phyloP scores from a whole-genome alignment of 2,329 filamentous ascomycete genomes.

The Chaetomium globosum region DNA sequence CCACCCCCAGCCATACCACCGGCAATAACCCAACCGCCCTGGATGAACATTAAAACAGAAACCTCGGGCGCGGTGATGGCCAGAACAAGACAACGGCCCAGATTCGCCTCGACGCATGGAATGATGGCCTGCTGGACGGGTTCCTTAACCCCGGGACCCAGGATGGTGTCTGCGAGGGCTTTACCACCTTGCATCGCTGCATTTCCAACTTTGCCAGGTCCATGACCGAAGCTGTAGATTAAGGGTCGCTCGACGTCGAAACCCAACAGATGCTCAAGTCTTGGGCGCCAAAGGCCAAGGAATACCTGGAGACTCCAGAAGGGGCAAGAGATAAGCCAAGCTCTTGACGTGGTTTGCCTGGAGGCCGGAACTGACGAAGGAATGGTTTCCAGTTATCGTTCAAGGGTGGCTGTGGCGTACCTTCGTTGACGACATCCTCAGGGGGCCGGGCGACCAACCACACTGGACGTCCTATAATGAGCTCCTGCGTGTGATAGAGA shows the following conservation, averaged over 20 bases:
- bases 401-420: background rate
- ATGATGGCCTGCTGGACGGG: background rate
- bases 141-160: background rate
- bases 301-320: background rate
- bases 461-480: background rate
- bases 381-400: background rate
- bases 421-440: background rate
- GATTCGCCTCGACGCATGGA: too few species aligned
- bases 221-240: background rate
- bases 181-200: background rate
- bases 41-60: too few species aligned
- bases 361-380: background rate
- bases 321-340: background rate
- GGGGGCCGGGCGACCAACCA: background rate
- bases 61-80: background rate
- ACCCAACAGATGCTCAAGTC: background rate
- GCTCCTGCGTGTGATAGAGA: background rate
- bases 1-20: too few species aligned
- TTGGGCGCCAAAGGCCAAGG: conserved; percentile 2
- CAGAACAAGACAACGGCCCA: background rate
- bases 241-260: background rate
- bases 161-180: too few species aligned
- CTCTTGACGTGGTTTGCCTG: background rate
- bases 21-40: too few species aligned
- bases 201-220: background rate